Percentiles rank a stretch among this genome's conserved stretches.
phyloP scores from a whole-genome alignment of 345 rosid species.

The Turnera subulata region DNA sequence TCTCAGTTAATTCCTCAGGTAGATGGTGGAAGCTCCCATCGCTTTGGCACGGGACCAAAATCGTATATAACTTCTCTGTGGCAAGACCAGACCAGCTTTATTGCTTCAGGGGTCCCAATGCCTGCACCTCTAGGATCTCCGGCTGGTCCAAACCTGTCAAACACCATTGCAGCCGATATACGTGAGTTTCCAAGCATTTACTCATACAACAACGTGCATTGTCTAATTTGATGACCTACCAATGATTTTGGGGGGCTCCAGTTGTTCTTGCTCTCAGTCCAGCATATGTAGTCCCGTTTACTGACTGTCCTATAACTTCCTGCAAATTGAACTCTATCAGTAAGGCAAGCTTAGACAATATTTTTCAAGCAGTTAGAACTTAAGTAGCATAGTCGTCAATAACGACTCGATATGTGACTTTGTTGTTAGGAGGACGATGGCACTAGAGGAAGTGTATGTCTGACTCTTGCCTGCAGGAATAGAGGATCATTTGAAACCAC shows the following conservation, averaged over 20 bases:
- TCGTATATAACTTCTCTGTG: constrained; percentile 94
- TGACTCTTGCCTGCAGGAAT: constrained; percentile 68
- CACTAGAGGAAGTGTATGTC: not conserved
- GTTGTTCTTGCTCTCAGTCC: constrained; percentile 96
- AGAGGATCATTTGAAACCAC: constrained; percentile 86
- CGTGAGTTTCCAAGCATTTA: not conserved
- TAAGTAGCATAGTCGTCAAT: too few relatives aligned
- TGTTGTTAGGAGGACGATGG: not conserved
- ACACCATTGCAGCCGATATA: not conserved
- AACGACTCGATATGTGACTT: too few relatives aligned
- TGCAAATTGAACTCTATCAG: constrained; percentile 20
- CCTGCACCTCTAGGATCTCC: constrained; percentile 99
- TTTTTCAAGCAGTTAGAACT: too few relatives aligned
- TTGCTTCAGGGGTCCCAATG: constrained; percentile 95
- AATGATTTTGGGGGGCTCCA: constrained; percentile 98
- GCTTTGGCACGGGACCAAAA: constrained; percentile 64
- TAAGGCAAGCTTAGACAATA: not conserved
- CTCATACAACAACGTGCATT: not conserved
- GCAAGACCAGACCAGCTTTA: constrained; percentile 97
- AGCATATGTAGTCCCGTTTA: constrained; percentile 94
- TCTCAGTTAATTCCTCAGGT: constrained; percentile 30
- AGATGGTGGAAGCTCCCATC: constrained; percentile 77
- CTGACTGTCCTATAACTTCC: constrained; percentile 87
- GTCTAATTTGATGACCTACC: constrained; percentile 35
- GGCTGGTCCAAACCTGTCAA: constrained; percentile 88